Conservation (phyloP, 208 protist genomes). For the Leishmania lainsoni region DNA sequence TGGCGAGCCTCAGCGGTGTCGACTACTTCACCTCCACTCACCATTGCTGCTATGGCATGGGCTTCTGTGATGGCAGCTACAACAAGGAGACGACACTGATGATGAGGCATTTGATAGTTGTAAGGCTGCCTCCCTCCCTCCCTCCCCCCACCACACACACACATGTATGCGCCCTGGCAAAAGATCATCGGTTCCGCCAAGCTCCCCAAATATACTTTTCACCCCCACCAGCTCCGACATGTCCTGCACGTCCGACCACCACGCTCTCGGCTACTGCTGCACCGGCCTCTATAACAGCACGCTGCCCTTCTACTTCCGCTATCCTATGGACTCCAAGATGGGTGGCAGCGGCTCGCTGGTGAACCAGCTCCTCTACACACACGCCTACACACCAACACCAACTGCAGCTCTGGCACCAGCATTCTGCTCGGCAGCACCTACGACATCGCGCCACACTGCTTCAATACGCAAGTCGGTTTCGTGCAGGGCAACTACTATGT, state of each 20-base stretch:
- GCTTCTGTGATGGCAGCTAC: constrained; percentile 74
- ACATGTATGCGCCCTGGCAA: too few species aligned
- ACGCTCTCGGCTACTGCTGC: constrained; percentile 31
- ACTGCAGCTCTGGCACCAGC: constrained; percentile 12
- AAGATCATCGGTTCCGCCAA: too few species aligned
- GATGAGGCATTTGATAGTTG: too few species aligned
- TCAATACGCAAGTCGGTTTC: not conserved
- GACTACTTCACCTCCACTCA: constrained; percentile 62
- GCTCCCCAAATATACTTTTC: too few species aligned
- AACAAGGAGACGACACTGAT: constrained; percentile 27
- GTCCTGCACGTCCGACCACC: constrained; percentile 41
- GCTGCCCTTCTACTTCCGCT: constrained; percentile 42
- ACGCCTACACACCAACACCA: constrained; percentile 23
- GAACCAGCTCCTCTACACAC: constrained; percentile 55
- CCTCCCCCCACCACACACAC: not conserved
- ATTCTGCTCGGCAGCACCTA: not conserved
- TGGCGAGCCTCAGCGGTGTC: constrained; percentile 41
- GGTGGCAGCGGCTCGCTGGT: constrained; percentile 32
- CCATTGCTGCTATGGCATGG: constrained; percentile 72
- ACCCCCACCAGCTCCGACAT: constrained; percentile 8
- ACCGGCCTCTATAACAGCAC: not conserved
- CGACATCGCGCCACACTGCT: not conserved
- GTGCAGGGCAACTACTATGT: too few species aligned
- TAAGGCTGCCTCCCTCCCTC: not conserved
- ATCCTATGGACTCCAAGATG: constrained; percentile 30